Percentiles rank a stretch among this genome's conserved stretches.
Evolutionary conservation across 148 eudicot species (phyloP).

Genomic region (Camellia sinensis): DNA sequence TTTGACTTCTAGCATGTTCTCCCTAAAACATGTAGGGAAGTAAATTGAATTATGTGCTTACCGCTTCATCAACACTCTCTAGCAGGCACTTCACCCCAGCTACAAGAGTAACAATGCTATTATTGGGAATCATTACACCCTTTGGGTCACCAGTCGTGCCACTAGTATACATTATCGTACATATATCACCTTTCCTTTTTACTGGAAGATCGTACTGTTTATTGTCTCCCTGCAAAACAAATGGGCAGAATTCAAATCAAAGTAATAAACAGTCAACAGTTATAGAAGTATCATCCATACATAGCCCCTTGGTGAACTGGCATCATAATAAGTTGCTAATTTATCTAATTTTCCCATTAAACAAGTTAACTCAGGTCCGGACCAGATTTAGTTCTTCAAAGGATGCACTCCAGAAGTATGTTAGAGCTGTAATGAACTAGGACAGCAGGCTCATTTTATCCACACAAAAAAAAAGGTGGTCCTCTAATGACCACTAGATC

Average conservation of each 20-base stretch:
- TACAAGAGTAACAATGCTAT: conserved; percentile 75
- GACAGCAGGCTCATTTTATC: too few relatives aligned
- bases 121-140: conserved; percentile 92
- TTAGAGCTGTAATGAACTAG: too few relatives aligned
- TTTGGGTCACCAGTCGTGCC: conserved; percentile 99
- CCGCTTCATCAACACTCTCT: conserved; percentile 74
- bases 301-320: neutral
- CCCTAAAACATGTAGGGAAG: neutral
- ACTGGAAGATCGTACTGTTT: conserved; percentile 61
- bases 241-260: neutral
- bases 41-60: conserved; percentile 20
- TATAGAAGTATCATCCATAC: neutral
- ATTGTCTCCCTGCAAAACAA: conserved; percentile 65
- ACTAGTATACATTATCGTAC: conserved; percentile 99
- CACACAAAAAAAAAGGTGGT: too few relatives aligned
- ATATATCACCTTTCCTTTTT: conserved; percentile 74
- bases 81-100: conserved; percentile 77
- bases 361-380: too few relatives aligned
- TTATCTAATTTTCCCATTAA: too few relatives aligned
- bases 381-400: neutral
- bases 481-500: too few relatives aligned
- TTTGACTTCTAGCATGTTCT: neutral
- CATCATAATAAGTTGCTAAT: too few relatives aligned
- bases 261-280: neutral
- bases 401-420: neutral